Evolutionary conservation across 75 land plant species (phyloP), one percentile per base, ranked within the genome.

Genomic region (Azolla pinnata): DNA sequence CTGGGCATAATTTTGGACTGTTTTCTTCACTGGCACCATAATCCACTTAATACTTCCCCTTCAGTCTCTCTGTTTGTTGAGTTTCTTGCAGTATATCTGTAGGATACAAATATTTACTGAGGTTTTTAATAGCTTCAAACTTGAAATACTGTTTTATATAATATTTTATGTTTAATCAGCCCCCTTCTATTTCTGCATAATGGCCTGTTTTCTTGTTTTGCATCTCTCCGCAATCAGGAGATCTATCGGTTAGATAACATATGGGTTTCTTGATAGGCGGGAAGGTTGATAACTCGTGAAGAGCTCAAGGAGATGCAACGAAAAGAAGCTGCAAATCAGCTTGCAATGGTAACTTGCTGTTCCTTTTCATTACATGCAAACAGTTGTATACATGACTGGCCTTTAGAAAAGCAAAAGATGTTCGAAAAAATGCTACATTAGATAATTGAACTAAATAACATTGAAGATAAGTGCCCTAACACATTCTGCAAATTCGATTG

Each of bases 201-300:
- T 8, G 42, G 42, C 7, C 14, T 14, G 12, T 38, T 8, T 8
- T 8, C 14, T 38, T 38, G 7, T 38, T 14, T 38, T 38, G 42
- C 42, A 38, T 8, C 14, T 38, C 7, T 38, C 42, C n/a, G n/a
- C n/a, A n/a, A n/a, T 38, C 7, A 38, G 12, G 14, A 14, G 42
- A 38, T 38, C 14, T 38, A 38, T 38, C 7, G 14, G 7, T 8
- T 48, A 3, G 14, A 48, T 48, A 23, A 20, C 49, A 52, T 56
- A 12, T 28, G 47, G 33, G 16, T 45, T 46, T 24, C 20, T 33
- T 21, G 62, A 33, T 83, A 90, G 96, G 76, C 65, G 38, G 88
- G 81, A 33, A 69, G 78, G 52, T 65, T 90, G 17, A 79, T 83
- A 67, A 64, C 90, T 59, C 68, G 74, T 53, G 87, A 90, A 40